phyloP scores from a whole-genome alignment of 2,329 filamentous ascomycete genomes.

The Fusarium sp. region DNA sequence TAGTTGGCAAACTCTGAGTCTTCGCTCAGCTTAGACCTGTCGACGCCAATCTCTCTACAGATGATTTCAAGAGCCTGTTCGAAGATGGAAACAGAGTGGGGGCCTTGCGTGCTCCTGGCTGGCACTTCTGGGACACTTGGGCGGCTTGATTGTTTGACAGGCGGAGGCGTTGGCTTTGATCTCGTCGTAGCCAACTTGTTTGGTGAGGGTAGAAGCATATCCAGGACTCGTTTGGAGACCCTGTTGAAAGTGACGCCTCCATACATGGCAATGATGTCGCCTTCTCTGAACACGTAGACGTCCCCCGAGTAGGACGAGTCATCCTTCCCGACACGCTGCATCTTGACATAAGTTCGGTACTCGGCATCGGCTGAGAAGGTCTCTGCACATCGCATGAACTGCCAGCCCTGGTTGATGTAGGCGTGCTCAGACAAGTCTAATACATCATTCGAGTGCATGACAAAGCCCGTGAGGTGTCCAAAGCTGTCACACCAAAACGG shows the following conservation, averaged over 20 bases:
- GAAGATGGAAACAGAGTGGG: neutral
- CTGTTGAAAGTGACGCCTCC: neutral
- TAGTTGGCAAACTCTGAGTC: neutral
- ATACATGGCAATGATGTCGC: neutral
- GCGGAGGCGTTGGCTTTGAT: no score
- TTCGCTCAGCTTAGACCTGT: neutral
- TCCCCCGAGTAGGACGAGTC: neutral
- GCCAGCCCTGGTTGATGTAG: neutral
- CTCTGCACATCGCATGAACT: neutral
- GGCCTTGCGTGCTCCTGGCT: no score
- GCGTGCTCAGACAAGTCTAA: neutral
- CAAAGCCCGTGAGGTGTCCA: neutral
- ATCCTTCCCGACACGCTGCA: neutral
- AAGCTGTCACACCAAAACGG: neutral
- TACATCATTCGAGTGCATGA: neutral
- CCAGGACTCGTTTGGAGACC: neutral
- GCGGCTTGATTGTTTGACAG: no score
- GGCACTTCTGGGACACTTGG: no score
- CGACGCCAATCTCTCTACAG: neutral
- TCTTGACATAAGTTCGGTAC: neutral
- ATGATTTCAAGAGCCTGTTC: neutral
- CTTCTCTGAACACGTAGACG: neutral
- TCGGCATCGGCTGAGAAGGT: no score
- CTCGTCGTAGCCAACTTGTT: neutral
- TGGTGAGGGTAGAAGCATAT: neutral